phyloP scores from a whole-genome alignment of 148 eudicot genomes.

The Agrostemma githago region DNA sequence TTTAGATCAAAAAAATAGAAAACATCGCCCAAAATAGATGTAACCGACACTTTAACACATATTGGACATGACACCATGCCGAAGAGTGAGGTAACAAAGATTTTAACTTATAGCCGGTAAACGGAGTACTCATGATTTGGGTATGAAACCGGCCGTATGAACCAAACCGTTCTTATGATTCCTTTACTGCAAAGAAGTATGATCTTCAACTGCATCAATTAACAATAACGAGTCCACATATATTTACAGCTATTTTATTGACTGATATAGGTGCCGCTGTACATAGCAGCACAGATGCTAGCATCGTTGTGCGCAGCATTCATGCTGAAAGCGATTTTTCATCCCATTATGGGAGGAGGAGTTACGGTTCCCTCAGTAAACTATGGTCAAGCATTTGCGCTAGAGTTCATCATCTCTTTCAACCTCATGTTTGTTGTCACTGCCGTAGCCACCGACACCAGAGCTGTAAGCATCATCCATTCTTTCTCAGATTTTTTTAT shows the following conservation, averaged over 20 bases:
- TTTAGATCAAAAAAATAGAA: too few species aligned
- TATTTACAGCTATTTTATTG: background rate
- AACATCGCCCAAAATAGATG: too few species aligned
- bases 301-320: slow-evolving; percentile 84
- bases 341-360: slow-evolving; percentile 83
- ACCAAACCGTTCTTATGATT: too few species aligned
- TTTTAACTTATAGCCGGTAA: too few species aligned
- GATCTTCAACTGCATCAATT: slow-evolving; percentile 1
- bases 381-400: slow-evolving; percentile 65
- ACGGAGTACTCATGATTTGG: too few species aligned
- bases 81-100: too few species aligned
- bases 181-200: background rate
- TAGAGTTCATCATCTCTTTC: slow-evolving; percentile 84
- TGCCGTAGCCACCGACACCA: slow-evolving; percentile 93
- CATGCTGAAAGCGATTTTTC: slow-evolving; percentile 57
- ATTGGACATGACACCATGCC: too few species aligned
- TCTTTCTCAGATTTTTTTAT: background rate
- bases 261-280: slow-evolving; percentile 60
- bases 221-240: background rate
- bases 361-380: slow-evolving; percentile 74
- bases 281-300: slow-evolving; percentile 75
- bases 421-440: slow-evolving; percentile 99
- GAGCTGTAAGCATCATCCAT: slow-evolving; percentile 62
- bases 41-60: too few species aligned
- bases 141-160: too few species aligned